Conservation (phyloP, 179 eudicot species). For the Drosera spatulata region DNA sequence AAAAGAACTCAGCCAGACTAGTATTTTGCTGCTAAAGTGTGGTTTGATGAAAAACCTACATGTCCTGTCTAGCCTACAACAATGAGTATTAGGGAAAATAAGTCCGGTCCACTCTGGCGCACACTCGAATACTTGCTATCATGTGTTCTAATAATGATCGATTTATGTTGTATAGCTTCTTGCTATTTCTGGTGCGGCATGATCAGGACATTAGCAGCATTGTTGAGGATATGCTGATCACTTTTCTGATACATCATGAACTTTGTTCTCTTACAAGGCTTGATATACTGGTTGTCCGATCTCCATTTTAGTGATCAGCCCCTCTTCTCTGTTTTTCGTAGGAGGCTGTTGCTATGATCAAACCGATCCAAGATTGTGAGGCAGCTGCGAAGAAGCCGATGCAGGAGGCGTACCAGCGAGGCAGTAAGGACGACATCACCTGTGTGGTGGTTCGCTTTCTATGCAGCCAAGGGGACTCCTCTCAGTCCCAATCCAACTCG, state of each 20-base stretch:
- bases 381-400: conserved; percentile 83
- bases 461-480: conserved; percentile 13
- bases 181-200: too few relatives aligned
- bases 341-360: conserved; percentile 93
- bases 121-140: too few relatives aligned
- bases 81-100: too few relatives aligned
- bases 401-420: conserved; percentile 91
- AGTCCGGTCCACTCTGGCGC: too few relatives aligned
- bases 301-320: neutral
- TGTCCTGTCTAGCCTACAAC: too few relatives aligned
- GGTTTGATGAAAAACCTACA: too few relatives aligned
- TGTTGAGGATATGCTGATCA: neutral
- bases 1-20: too few relatives aligned
- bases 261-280: neutral
- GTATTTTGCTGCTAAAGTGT: too few relatives aligned
- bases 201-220: too few relatives aligned
- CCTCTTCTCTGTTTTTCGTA: conserved; percentile 11
- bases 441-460: conserved; percentile 78
- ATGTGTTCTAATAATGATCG: too few relatives aligned
- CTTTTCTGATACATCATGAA: neutral
- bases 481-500: conserved; percentile 1
- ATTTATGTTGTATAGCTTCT: too few relatives aligned
- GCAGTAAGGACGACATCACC: conserved; percentile 93
- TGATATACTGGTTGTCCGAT: neutral
- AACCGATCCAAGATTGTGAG: conserved; percentile 74